phyloP scores from a whole-genome alignment of 768 basidiomycete genomes.

The Tephrocybe sp. region DNA sequence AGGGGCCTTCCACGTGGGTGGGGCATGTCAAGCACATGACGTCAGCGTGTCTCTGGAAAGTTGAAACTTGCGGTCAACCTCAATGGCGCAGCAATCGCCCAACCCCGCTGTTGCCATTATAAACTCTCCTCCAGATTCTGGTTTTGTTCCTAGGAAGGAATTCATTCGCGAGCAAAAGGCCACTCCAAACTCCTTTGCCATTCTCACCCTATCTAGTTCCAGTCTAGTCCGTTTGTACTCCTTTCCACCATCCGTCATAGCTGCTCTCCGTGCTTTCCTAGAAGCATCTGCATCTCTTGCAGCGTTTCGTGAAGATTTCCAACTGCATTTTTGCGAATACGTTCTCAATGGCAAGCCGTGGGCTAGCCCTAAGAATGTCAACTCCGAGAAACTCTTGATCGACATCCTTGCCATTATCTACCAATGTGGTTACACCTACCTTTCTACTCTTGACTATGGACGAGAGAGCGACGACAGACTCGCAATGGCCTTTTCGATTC shows the following conservation, averaged over 20 bases:
- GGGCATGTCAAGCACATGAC: conserved; percentile 20
- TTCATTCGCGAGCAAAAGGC: conserved; percentile 60
- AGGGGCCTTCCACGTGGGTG: conserved; percentile 13
- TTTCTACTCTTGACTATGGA: conserved; percentile 76
- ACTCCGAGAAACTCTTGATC: conserved; percentile 68
- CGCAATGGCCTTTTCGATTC: conserved; percentile 68
- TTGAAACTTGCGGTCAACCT: neutral
- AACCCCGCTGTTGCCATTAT: conserved; percentile 17
- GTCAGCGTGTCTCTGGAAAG: conserved; percentile 18
- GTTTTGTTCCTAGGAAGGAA: conserved; percentile 70
- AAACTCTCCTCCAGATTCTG: conserved; percentile 39
- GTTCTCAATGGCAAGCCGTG: conserved; percentile 70
- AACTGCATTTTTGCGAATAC: conserved; percentile 66
- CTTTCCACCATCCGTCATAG: conserved; percentile 55
- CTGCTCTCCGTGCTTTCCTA: conserved; percentile 55
- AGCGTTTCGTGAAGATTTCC: conserved; percentile 52
- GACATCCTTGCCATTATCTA: conserved; percentile 65
- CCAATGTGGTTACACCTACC: conserved; percentile 59
- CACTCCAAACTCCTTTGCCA: conserved; percentile 59
- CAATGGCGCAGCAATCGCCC: conserved; percentile 17
- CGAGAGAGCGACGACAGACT: conserved; percentile 74
- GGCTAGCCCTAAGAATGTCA: conserved; percentile 64
- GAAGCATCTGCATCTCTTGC: conserved; percentile 44
- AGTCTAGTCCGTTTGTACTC: conserved; percentile 70
- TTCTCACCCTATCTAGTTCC: conserved; percentile 67